Evolutionary conservation across 148 eudicot genomes (phyloP).

Genomic region (Silene conica): DNA sequence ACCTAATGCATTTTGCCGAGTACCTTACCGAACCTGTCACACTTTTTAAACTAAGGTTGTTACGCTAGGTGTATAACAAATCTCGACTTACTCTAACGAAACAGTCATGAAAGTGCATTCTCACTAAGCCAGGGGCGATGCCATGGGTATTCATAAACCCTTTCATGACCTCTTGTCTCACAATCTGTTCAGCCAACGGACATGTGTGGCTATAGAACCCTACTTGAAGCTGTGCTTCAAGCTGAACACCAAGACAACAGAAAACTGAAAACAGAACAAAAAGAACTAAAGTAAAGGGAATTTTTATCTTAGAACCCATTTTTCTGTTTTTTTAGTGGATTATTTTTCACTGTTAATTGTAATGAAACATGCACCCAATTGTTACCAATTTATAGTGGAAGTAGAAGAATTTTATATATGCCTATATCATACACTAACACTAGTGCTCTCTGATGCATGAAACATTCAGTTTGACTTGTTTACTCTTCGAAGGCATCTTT

Average conservation of each 20-base stretch:
- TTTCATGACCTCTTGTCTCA: conserved; percentile 38
- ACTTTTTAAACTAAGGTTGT: neutral
- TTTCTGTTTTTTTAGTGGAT: neutral
- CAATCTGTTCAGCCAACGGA: conserved; percentile 36
- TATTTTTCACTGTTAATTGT: neutral
- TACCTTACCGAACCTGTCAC: neutral
- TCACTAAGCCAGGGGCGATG: conserved; percentile 49
- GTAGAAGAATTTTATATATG: conserved; percentile 6
- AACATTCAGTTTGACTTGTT: neutral
- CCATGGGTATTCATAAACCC: conserved; percentile 34
- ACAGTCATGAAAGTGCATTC: conserved; percentile 68
- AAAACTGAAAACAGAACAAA: conserved; percentile 27
- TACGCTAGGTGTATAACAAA: neutral
- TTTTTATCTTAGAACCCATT: neutral
- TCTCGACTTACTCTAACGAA: conserved; percentile 46
- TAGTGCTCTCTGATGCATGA: neutral
- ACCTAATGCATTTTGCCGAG: neutral
- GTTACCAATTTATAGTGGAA: conserved; percentile 2
- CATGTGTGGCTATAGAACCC: conserved; percentile 45
- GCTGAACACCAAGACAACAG: conserved; percentile 8
- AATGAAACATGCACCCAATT: neutral
- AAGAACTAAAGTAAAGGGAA: conserved; percentile 3
- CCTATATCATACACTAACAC: neutral
- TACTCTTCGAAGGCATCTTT: neutral
- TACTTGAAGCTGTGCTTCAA: conserved; percentile 48